A percentile compares a stretch with the other conserved stretches of the same genome.
Evolutionary conservation across 306 rosid species (phyloP).

Genomic region (Coriaria nepalensis): DNA sequence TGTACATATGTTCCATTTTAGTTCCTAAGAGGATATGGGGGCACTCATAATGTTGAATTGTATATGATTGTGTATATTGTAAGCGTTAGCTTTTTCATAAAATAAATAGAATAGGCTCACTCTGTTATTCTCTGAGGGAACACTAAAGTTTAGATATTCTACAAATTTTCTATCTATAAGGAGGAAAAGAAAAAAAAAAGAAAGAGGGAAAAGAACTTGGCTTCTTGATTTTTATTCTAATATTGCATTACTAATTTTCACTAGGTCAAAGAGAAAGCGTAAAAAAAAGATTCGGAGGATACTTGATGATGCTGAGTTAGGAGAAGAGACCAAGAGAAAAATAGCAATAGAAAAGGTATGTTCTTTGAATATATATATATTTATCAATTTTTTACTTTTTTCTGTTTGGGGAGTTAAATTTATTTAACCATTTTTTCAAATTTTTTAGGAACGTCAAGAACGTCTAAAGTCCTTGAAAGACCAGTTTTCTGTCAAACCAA

Average conservation of each 20-base stretch:
- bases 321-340: slow-evolving; percentile 91
- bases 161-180: too few species aligned
- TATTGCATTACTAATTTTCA: too few species aligned
- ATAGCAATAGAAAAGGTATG: slow-evolving; percentile 90
- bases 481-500: slow-evolving; percentile 63
- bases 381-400: slow-evolving; percentile 1
- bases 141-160: too few species aligned
- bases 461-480: slow-evolving; percentile 72
- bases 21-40: too few species aligned
- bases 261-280: slow-evolving; percentile 60
- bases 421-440: slow-evolving; percentile 12
- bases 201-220: neutral
- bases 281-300: slow-evolving; percentile 87
- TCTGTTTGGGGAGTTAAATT: neutral
- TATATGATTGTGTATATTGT: too few species aligned
- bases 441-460: slow-evolving; percentile 83
- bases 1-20: too few species aligned
- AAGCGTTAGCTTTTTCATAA: too few species aligned
- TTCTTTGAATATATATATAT: slow-evolving; percentile 8
- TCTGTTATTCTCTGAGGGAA: too few species aligned
- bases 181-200: too few species aligned
- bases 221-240: slow-evolving; percentile 2
- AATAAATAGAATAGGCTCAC: too few species aligned
- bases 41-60: too few species aligned
- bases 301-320: slow-evolving; percentile 92